Base-by-base conservation (phyloP, 108 stramenopile species). In the Fragilariopsis cylindrus region DNA sequence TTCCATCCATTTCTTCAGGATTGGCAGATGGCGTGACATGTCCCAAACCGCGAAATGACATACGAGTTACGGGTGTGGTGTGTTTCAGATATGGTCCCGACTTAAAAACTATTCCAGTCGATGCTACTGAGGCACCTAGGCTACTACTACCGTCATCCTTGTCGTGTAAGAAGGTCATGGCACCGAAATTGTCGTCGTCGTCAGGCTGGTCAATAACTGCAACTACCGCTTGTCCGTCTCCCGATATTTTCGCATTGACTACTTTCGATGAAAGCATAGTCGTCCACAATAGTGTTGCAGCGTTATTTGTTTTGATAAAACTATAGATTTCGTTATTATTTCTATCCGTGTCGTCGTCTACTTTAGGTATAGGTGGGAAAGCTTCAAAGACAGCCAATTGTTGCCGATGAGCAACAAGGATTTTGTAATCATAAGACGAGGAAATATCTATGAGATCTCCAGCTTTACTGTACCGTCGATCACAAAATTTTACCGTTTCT, bases 61-160 rank as follows among this genome's bases (percentile, higher is more conserved):
- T 62, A 18, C 90, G 81, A 9, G 89, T 81, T 12, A 93, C 90
- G 16, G 90, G 83, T 6, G 86, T 65, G 30, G 88, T 72, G 69
- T 92, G 94, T 57, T 80, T 78, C 42, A 95, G 77, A 71, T 89
- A 92, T 15, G 90, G 94, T 2, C 91, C 94, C 0, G 85, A 82
- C 75, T 88, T 90, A 80, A 90, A 95, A 11, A 92, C 71, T 13
- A 90, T 82, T 30, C 90, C 90, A 47, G 79, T 60, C 18, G 86
- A 78, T 46, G 46, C 39, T 39, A 70, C 21, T 52, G 44, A n/a
- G 40, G 15, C 46, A 5, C 15, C 3, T 5, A 46, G 48, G 4
- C 7, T 69, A 15, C 18, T 40, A 54, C 75, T 74, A n/a, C 86
- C 87, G 72, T 88, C 87, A 6, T 89, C 87, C 64, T 67, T 53